A percentile compares a stretch with the other conserved stretches of the same genome.
Evolutionary conservation across 805 yeast species (phyloP).

Genomic region (Teunomyces stri): DNA sequence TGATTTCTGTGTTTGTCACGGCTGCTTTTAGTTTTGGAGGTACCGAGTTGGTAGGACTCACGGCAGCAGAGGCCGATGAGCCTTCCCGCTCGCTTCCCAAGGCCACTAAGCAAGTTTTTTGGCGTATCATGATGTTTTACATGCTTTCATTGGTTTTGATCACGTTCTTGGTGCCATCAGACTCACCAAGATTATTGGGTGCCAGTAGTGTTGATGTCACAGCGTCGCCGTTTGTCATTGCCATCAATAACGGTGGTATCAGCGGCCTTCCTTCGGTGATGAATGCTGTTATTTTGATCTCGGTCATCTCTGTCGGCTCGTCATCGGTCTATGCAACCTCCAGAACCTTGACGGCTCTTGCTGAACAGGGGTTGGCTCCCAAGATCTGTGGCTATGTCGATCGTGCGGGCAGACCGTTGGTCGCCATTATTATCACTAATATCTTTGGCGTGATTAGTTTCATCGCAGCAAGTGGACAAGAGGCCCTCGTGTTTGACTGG

Average conservation of each 20-base stretch:
- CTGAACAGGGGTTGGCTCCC: slow-evolving; percentile 65
- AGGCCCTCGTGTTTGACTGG: slow-evolving; percentile 24
- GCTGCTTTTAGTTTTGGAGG: slow-evolving; percentile 44
- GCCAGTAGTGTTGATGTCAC: slow-evolving; percentile 53
- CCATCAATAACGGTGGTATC: slow-evolving; percentile 62
- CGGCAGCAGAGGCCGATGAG: slow-evolving; percentile 41
- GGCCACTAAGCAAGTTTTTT: slow-evolving; percentile 43
- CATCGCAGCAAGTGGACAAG: slow-evolving; percentile 43
- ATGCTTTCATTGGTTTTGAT: slow-evolving; percentile 26
- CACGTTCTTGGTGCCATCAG: slow-evolving; percentile 25
- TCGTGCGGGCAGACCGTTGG: slow-evolving; percentile 65
- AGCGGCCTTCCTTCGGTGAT: slow-evolving; percentile 61
- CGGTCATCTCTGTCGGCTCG: slow-evolving; percentile 71
- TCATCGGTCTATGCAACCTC: slow-evolving; percentile 70
- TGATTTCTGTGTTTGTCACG: slow-evolving; percentile 37
- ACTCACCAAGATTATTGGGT: slow-evolving; percentile 29
- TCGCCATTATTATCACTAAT: slow-evolving; percentile 50
- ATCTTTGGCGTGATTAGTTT: slow-evolving; percentile 61
- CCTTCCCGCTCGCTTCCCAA: slow-evolving; percentile 37
- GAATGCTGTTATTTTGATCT: slow-evolving; percentile 65
- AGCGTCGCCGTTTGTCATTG: slow-evolving; percentile 79
- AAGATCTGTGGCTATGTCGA: slow-evolving; percentile 58
- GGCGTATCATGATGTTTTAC: slow-evolving; percentile 42
- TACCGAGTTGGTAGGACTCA: slow-evolving; percentile 40
- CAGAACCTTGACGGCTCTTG: slow-evolving; percentile 61